phyloP scores from a whole-genome alignment of 805 yeast species.

The Brettanomyces sp. region DNA sequence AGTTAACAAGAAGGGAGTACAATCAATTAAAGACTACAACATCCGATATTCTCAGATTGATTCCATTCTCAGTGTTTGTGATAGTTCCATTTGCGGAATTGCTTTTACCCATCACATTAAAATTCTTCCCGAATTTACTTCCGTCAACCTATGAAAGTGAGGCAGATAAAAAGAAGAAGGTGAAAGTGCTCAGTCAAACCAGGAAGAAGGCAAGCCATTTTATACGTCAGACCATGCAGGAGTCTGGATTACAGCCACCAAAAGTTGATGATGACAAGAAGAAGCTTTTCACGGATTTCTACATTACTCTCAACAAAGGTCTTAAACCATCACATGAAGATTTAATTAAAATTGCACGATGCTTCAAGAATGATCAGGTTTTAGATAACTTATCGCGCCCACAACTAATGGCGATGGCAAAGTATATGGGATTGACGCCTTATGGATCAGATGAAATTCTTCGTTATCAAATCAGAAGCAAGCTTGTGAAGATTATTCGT shows the following conservation, averaged over 20 bases:
- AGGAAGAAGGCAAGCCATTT: conserved; percentile 53
- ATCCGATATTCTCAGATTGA: conserved; percentile 73
- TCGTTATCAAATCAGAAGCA: conserved; percentile 86
- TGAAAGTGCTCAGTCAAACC: conserved; percentile 43
- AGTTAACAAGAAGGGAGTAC: conserved; percentile 79
- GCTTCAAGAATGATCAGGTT: conserved; percentile 89
- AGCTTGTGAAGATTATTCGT: conserved; percentile 74
- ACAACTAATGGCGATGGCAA: conserved; percentile 89
- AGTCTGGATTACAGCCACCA: conserved; percentile 45
- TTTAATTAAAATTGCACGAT: conserved; percentile 68
- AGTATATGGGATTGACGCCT: conserved; percentile 81
- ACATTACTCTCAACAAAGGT: conserved; percentile 40
- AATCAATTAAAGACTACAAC: conserved; percentile 84
- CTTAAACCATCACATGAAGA: conserved; percentile 41
- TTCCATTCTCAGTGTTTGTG: conserved; percentile 86
- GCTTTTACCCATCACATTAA: conserved; percentile 77
- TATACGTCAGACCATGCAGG: conserved; percentile 61
- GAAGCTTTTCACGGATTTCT: conserved; percentile 66
- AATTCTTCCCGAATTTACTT: conserved; percentile 80
- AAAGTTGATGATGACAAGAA: conserved; percentile 63
- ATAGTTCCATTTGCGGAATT: conserved; percentile 94
- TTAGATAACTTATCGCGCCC: conserved; percentile 88
- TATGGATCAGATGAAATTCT: conserved; percentile 86
- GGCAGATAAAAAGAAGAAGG: conserved; percentile 48
- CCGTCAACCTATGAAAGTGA: conserved; percentile 85